Conservation (phyloP, 257 asterid species). For the Ophiorrhiza pumila region DNA sequence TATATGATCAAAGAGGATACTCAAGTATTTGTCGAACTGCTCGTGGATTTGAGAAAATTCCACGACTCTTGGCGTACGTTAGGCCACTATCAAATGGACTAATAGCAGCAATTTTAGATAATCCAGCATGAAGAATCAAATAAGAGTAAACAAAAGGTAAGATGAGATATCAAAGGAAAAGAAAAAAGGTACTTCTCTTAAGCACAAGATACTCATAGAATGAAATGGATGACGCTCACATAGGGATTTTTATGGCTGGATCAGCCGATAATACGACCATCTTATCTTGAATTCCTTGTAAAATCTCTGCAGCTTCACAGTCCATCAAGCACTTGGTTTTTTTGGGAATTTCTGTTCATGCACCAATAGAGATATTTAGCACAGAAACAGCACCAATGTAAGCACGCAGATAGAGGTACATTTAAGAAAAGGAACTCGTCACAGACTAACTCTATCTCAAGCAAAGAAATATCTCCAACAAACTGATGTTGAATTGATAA, state of each 20-base stretch:
- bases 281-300: slow-evolving; percentile 69
- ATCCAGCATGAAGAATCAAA: background rate
- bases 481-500: background rate
- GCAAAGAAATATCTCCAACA: background rate
- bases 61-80: slow-evolving; percentile 66
- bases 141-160: slow-evolving; percentile 6
- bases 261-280: slow-evolving; percentile 75
- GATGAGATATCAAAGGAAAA: background rate
- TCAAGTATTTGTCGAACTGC: slow-evolving; percentile 59
- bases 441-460: slow-evolving; percentile 1
- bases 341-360: slow-evolving; percentile 55
- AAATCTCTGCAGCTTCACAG: slow-evolving; percentile 80
- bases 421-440: background rate
- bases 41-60: slow-evolving; percentile 41
- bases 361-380: slow-evolving; percentile 26
- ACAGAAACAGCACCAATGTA: slow-evolving; percentile 10
- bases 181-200: background rate
- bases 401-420: background rate
- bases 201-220: background rate
- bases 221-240: slow-evolving; percentile 46
- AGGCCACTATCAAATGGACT: slow-evolving; percentile 85
- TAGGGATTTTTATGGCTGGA: slow-evolving; percentile 73
- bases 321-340: slow-evolving; percentile 75
- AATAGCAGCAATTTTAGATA: slow-evolving; percentile 20
- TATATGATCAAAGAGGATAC: slow-evolving; percentile 51